Conservation (phyloP, 768 basidiomycete genomes). For the Cystobasidium onofrii region DNA sequence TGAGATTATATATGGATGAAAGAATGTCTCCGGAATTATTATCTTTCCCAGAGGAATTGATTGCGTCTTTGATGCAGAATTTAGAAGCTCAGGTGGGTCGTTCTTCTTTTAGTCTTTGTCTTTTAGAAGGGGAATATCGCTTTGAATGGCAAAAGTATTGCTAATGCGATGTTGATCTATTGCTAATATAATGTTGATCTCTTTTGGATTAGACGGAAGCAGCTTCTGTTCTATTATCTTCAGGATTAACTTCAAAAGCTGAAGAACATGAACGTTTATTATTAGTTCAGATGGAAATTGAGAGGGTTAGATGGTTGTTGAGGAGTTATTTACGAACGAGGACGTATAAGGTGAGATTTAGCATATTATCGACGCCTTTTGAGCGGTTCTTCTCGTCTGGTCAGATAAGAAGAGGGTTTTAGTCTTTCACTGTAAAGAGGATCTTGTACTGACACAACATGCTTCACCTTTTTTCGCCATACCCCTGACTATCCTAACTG, state of each 20-base stretch:
- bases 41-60: slow-evolving; percentile 25
- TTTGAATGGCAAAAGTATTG: no score
- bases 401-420: no score
- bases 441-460: no score
- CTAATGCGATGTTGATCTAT: no score
- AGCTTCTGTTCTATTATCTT: background rate
- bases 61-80: slow-evolving; percentile 32
- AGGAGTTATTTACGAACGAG: slow-evolving; percentile 24
- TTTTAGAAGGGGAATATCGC: no score
- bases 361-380: no score
- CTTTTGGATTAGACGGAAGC: slow-evolving; percentile 20
- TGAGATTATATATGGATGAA: slow-evolving; percentile 39
- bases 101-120: background rate
- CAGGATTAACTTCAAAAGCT: background rate
- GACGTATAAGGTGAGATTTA: slow-evolving; percentile 23
- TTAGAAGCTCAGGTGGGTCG: slow-evolving; percentile 34
- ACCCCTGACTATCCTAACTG: no score
- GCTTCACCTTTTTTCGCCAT: no score
- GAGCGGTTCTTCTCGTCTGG: no score
- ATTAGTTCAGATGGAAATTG: slow-evolving; percentile 26
- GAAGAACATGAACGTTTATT: slow-evolving; percentile 29
- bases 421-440: no score
- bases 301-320: slow-evolving; percentile 26
- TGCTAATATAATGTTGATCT: no score
- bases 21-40: slow-evolving; percentile 38